A percentile compares a stretch with the other conserved stretches of the same genome.
These are phyloP conservation scores for Crucibulum laeve DNA, from an alignment of 768 basidiomycete species.

Conservation along the genomic window DNA sequence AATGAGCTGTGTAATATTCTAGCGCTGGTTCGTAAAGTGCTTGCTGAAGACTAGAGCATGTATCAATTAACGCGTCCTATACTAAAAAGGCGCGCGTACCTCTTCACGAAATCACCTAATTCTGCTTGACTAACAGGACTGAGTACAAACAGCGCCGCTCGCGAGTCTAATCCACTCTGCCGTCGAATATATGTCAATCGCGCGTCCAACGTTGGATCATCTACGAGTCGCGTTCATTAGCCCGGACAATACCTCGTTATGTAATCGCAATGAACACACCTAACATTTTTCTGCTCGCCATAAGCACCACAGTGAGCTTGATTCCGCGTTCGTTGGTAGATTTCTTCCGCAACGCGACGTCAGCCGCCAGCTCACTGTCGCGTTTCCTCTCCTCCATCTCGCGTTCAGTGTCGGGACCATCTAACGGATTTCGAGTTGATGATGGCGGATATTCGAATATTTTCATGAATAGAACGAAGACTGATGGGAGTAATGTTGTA, in stretches of 20 bases:
- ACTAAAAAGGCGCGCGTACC: constrained; percentile 35
- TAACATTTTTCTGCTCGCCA: constrained; percentile 85
- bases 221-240: constrained; percentile 31
- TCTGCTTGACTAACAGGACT: constrained; percentile 88
- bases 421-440: constrained; percentile 48
- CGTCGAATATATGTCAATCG: constrained; percentile 85
- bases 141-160: constrained; percentile 90
- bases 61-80: constrained; percentile 4
- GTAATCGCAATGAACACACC: constrained; percentile 42
- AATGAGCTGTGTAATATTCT: constrained; percentile 92
- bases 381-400: constrained; percentile 65
- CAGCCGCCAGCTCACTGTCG: constrained; percentile 76
- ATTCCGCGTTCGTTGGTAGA: constrained; percentile 79
- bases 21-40: constrained; percentile 85
- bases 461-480: constrained; percentile 88
- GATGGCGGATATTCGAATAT: constrained; percentile 63
- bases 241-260: not conserved
- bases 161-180: constrained; percentile 85
- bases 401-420: constrained; percentile 47
- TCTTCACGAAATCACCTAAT: constrained; percentile 83
- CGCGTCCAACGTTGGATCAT: constrained; percentile 79
- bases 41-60: constrained; percentile 64
- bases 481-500: constrained; percentile 84
- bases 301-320: constrained; percentile 90
- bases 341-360: constrained; percentile 79